Evolutionary conservation across 495 filamentous ascomycete genomes (phyloP).

Genomic region (Daldinia bambusicola): DNA sequence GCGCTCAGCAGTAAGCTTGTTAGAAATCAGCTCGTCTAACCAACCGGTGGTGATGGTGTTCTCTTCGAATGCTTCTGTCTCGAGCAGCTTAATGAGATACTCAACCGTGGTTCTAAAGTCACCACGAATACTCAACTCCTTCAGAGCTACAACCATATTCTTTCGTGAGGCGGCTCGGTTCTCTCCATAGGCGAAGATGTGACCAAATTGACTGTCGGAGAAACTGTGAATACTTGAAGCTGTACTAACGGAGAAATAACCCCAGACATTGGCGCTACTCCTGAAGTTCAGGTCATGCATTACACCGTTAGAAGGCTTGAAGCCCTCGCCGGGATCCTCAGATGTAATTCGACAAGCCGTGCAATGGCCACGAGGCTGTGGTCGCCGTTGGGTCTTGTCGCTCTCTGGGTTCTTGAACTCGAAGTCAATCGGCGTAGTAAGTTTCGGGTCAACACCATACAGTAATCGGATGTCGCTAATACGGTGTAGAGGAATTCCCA

Average conservation of each 20-base stretch:
- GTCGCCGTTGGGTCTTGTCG: conserved; percentile 84
- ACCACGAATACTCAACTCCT: conserved; percentile 98
- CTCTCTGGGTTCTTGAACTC: conserved; percentile 91
- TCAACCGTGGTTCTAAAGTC: conserved; percentile 99
- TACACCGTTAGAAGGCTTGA: conserved; percentile 98
- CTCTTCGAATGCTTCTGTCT: conserved; percentile 97
- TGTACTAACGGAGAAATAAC: conserved; percentile 99
- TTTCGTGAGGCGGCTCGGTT: conserved; percentile 94
- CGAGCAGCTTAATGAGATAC: conserved; percentile 98
- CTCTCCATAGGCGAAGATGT: conserved; percentile 99
- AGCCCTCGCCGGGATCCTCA: conserved; percentile 98
- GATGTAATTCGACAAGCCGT: conserved; percentile 99
- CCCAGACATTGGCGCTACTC: conserved; percentile 98
- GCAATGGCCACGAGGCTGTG: conserved; percentile 93
- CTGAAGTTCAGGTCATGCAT: conserved; percentile 99
- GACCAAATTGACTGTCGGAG: conserved; percentile 98
- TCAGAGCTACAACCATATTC: conserved; percentile 99
- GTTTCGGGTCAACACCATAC: conserved; percentile 93
- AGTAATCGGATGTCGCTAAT: conserved; percentile 96
- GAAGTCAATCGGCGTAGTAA: conserved; percentile 90
- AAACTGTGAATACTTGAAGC: conserved; percentile 98
- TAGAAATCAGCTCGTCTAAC: conserved; percentile 98
- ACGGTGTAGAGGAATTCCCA: conserved; percentile 96
- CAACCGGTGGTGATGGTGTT: conserved; percentile 99
- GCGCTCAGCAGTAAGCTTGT: conserved; percentile 95